Evolutionary conservation across 2,329 filamentous ascomycete genomes (phyloP).

Genomic region (Trichoderma koningii): DNA sequence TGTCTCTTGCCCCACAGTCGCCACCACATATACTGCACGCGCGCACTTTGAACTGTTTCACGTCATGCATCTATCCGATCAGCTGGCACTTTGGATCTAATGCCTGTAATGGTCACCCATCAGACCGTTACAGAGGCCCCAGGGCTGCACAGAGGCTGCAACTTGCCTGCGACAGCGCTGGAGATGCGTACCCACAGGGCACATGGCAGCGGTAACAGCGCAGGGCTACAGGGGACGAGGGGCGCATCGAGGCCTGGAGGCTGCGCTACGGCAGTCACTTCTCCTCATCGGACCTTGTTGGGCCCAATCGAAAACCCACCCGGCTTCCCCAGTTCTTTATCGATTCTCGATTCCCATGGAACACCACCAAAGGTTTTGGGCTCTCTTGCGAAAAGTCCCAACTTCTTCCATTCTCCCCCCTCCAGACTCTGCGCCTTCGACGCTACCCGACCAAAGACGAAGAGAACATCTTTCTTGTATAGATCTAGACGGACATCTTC

Average conservation of each 20-base stretch:
- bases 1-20: constrained; percentile 15
- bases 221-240: constrained; percentile 12
- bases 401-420: neutral
- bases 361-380: constrained; percentile 2
- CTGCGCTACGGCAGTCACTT: neutral
- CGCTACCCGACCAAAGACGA: neutral
- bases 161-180: constrained; percentile 2
- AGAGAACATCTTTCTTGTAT: constrained; percentile 5
- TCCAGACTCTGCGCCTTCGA: constrained; percentile 3
- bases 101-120: neutral
- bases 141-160: constrained; percentile 19
- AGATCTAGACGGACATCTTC: neutral
- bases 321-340: constrained; percentile 23
- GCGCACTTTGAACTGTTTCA: neutral
- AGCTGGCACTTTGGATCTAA: neutral
- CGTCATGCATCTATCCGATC: constrained; percentile 26
- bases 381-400: constrained; percentile 20
- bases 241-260: constrained; percentile 1
- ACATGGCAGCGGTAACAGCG: constrained; percentile 27
- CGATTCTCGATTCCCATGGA: constrained; percentile 20
- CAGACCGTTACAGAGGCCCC: neutral
- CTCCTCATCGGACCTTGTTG: constrained; percentile 23
- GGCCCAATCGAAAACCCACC: constrained; percentile 23
- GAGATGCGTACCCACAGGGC: constrained; percentile 25
- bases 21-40: constrained; percentile 3